Conservation (phyloP, 441 rosid species). For the Populus trichocarpa region DNA sequence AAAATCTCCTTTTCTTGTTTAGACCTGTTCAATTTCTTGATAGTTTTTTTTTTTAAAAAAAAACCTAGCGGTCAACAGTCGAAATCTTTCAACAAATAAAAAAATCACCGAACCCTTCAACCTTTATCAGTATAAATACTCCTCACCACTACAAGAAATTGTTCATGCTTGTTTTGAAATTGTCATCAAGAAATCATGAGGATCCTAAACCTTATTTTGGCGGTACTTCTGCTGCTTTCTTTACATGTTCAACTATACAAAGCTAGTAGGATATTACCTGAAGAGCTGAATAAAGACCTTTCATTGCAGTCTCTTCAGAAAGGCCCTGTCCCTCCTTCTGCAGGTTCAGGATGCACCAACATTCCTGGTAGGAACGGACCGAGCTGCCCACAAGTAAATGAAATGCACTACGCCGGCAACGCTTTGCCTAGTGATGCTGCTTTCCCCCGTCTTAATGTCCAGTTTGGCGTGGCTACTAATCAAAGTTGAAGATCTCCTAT, state of each 20-base stretch:
- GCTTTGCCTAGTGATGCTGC: conserved; percentile 18
- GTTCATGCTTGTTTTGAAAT: not conserved
- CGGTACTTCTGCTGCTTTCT: conserved; percentile 22
- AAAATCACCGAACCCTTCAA: not conserved
- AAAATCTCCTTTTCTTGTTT: conserved; percentile 1
- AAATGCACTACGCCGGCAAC: conserved; percentile 39
- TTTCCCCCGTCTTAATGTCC: conserved; percentile 23
- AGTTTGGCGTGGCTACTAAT: conserved; percentile 24
- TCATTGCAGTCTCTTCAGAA: conserved; percentile 44
- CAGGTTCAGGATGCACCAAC: conserved; percentile 55
- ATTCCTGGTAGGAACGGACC: conserved; percentile 43
- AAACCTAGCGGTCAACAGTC: conserved; percentile 27
- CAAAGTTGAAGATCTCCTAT: conserved; percentile 7
- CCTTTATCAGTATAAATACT: conserved; percentile 21
- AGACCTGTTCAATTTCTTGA: conserved; percentile 23
- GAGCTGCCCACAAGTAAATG: conserved; percentile 32
- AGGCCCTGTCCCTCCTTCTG: conserved; percentile 38
- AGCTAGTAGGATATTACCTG: conserved; percentile 33
- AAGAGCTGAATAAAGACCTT: conserved; percentile 13
- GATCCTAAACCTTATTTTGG: conserved; percentile 13
- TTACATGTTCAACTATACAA: conserved; percentile 25
- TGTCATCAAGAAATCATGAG: conserved; percentile 22
- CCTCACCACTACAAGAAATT: not conserved
- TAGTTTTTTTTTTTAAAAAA: not conserved
- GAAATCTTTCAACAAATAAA: conserved; percentile 9